Evolutionary conservation across 305 asterid species (phyloP).

Genomic region (Ajuga reptans): DNA sequence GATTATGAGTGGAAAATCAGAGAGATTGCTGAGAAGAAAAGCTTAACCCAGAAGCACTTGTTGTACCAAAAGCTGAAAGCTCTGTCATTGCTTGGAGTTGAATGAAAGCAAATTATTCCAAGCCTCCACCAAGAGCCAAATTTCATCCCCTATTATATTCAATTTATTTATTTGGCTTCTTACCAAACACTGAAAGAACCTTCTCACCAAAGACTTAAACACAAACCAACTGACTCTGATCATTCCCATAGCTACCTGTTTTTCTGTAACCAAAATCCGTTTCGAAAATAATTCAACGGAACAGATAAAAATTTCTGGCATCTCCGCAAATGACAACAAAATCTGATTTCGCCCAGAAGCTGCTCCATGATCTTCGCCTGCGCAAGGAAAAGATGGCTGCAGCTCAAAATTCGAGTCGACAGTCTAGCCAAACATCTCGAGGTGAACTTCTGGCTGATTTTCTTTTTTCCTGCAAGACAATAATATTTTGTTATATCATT

Average conservation of each 20-base stretch:
- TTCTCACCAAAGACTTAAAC: constrained; percentile 31
- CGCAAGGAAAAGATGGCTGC: constrained; percentile 39
- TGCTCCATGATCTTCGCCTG: constrained; percentile 38
- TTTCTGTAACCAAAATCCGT: neutral
- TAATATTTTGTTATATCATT: neutral
- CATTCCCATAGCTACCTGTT: constrained; percentile 3
- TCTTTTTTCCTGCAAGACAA: constrained; percentile 11
- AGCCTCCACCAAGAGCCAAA: constrained; percentile 22
- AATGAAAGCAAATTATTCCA: constrained; percentile 35
- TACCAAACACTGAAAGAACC: constrained; percentile 39
- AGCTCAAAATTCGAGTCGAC: constrained; percentile 26
- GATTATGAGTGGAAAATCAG: neutral
- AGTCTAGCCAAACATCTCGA: constrained; percentile 29
- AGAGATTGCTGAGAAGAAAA: constrained; percentile 20
- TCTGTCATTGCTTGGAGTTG: constrained; percentile 40
- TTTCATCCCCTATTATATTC: constrained; percentile 12
- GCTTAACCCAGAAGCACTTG: constrained; percentile 21
- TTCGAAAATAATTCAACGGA: too few species aligned
- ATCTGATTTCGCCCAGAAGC: constrained; percentile 46
- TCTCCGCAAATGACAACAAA: constrained; percentile 27
- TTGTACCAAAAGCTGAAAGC: neutral
- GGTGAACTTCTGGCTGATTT: constrained; percentile 12
- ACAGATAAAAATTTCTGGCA: too few species aligned
- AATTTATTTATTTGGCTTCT: constrained; percentile 28
- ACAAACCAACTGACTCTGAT: constrained; percentile 4